Base-by-base conservation (phyloP, 108 stramenopile species). In the Aurantiochytrium sp. region DNA sequence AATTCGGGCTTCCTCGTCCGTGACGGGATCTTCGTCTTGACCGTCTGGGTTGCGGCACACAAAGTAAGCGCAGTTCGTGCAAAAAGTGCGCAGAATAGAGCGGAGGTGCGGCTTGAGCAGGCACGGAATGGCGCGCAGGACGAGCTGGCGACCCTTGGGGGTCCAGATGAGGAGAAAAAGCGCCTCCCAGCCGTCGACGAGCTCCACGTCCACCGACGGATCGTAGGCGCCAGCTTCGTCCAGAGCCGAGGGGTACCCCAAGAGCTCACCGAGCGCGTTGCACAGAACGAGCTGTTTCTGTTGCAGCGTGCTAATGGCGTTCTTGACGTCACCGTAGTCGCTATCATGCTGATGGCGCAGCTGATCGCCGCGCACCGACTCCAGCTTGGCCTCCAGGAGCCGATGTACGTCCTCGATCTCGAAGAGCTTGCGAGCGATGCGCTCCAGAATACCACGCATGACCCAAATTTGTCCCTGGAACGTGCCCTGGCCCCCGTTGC, bases 1-100 rank as follows among this genome's bases (percentile, higher is more conserved):
- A 4, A 83, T 47, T 0, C 51, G 45, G 10, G 76, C 76, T 45
- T 83, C 76, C 51, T 83, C 76, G 10, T 83, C 76, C 49, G 45
- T 83, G 49, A 83, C 76, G 16, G 45, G 49, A 45, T 83, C 76
- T 45, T 83, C 76, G 23, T 83, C 76, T 45, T 83, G 76, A 23
- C 76, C 76, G 51, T 83, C 76, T 8, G 76, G 76, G 76, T 83
- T 83, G 51, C 76, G 76, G 76, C 76, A 83, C 18, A 83, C 76
- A 83, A 83, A 83, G 76, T 83, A 83, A 12, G 76, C 76, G 51
- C 76, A 83, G 4, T 83, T 83, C 23, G 76, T 83, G 76, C 76
- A 83, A 53, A 83, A 83, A 4, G 76, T 83, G 49, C 51, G 45
- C 49, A 83, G 51, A 16, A 83, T 53, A 12, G 45, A 47, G 25